Percentiles rank a stretch among this genome's conserved stretches.
phyloP scores from a whole-genome alignment of 192 early-diverging fungal genomes.

The Cladochytrium replicatum region DNA sequence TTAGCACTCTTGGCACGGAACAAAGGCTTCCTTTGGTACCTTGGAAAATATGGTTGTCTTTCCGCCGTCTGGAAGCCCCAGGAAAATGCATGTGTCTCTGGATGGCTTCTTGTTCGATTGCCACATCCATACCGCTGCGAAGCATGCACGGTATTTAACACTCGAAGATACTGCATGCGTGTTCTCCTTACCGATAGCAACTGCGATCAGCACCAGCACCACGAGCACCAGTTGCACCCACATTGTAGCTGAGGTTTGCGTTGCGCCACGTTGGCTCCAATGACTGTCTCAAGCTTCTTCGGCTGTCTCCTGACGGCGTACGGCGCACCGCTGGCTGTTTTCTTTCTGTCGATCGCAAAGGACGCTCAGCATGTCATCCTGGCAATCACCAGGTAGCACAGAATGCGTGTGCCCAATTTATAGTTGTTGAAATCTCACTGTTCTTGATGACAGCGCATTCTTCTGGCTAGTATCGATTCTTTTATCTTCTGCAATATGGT shows the following conservation, averaged over 20 bases:
- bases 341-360: conserved; percentile 56
- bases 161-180: no score
- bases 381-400: conserved; percentile 55
- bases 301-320: conserved; percentile 63
- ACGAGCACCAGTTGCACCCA: no score
- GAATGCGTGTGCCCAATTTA: background rate
- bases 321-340: conserved; percentile 61
- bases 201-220: no score
- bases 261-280: conserved; percentile 53
- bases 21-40: conserved; percentile 14
- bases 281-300: conserved; percentile 62
- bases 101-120: no score
- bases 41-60: conserved; percentile 30
- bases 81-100: conserved; percentile 26
- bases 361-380: conserved; percentile 63
- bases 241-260: no score
- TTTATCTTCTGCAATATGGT: conserved; percentile 65
- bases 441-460: conserved; percentile 50
- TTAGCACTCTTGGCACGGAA: no score
- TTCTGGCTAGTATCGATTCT: conserved; percentile 72
- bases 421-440: background rate
- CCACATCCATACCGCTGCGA: no score
- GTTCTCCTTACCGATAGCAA: no score
- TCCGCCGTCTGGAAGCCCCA: conserved; percentile 28
- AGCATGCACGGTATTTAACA: no score